Evolutionary conservation across 2,329 filamentous ascomycete genomes (phyloP), one percentile per base, ranked within the genome.

Genomic region (Zasmidium citrigriseum): DNA sequence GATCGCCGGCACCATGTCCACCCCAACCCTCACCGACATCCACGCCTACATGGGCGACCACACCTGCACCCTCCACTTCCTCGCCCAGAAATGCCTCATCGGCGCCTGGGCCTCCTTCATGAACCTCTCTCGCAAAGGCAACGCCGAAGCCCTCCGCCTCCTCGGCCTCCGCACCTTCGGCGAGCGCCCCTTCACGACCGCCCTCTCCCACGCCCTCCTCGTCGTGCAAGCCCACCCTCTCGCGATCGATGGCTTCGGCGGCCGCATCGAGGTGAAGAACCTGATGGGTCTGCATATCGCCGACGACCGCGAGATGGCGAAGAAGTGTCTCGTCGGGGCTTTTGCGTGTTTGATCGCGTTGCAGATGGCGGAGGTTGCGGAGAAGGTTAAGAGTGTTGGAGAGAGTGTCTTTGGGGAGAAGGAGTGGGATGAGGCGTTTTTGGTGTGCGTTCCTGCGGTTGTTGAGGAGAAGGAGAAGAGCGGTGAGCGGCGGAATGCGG

Each of bases 121-220:
- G 24, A 59, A 59, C 47, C 11, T 51, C 2, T 34, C 53, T 29
- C 56, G 56, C 46, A 59, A 58, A 21, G 59, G 59, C 41, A 53
- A 62, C 20, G 59, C 59, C 18, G 48, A 50, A 12, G 51, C 53
- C 25, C 18, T 62, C 41, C 22, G 23, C 18, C 12, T 34, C n/a
- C 48, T 59, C 11, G 59, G 56, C 38, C 41, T 14, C 16, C 24
- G 21, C 38, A 52, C 41, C 23, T 54, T 52, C 29, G 54, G 54
- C 23, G 51, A 52, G 38, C 46, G 45, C 41, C 14, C 29, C 10
- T 52, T 52, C 23, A 10, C 24, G 1, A 27, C 14, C 23, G 21
- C 47, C 21, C 20, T 49, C 47, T 25, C 22, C 14, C 14, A 23
- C 22, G 23, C 47, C 47, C 24, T 49, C 47, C 14, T 22, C 23